Evolutionary conservation across 352 stramenopile species (phyloP).

Genomic region (Blastocystis sp.): DNA sequence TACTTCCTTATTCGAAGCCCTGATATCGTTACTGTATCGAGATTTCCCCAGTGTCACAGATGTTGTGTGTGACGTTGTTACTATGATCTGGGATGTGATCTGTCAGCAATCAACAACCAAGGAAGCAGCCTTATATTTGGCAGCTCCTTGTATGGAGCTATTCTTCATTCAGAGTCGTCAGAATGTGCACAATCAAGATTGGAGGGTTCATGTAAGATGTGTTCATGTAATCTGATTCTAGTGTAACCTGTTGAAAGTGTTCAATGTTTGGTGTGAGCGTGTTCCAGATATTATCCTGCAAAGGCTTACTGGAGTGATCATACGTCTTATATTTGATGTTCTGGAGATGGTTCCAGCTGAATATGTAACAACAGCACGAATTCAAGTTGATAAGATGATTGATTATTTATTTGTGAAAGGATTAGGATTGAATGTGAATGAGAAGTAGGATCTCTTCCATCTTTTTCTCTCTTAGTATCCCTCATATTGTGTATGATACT

Average conservation of each 20-base stretch:
- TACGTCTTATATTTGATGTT: constrained; percentile 23
- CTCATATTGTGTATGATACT: not conserved
- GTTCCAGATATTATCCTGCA: not conserved
- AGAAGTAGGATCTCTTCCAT: not conserved
- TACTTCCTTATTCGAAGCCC: not conserved
- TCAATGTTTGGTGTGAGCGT: constrained; percentile 1
- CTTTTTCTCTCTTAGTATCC: not conserved
- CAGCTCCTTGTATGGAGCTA: not conserved
- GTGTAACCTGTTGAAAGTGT: constrained; percentile 7
- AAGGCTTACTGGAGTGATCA: not conserved
- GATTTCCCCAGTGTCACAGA: constrained; percentile 12
- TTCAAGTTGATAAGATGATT: not conserved
- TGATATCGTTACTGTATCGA: not conserved
- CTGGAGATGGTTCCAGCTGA: not conserved
- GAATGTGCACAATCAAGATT: not conserved
- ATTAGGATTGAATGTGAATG: not conserved
- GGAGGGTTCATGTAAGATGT: not conserved
- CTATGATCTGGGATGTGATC: not conserved
- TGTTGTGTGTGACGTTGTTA: not conserved
- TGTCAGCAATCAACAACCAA: not conserved
- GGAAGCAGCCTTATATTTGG: not conserved
- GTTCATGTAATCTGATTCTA: not conserved
- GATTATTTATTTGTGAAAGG: not conserved
- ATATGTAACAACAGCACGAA: not conserved
- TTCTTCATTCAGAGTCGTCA: not conserved